Evolutionary conservation across 345 rosid species (phyloP).

Genomic region (Angophora floribunda): DNA sequence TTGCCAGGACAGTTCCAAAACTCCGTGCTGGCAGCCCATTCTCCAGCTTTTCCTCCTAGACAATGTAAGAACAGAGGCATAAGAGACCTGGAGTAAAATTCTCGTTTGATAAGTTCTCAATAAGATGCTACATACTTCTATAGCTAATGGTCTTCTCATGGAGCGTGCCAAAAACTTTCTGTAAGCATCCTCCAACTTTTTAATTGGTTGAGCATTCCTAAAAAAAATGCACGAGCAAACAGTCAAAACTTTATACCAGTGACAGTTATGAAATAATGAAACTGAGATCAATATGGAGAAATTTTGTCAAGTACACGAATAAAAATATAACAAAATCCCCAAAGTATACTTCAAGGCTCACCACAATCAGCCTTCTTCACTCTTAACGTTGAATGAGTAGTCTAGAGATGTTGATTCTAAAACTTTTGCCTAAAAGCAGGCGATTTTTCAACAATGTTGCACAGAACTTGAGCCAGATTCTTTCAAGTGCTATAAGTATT

Average conservation of each 20-base stretch:
- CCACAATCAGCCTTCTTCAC: background rate
- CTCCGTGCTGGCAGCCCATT: constrained; percentile 43
- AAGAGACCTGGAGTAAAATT: background rate
- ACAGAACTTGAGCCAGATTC: background rate
- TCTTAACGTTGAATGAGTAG: background rate
- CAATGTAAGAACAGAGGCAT: background rate
- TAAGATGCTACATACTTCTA: constrained; percentile 30
- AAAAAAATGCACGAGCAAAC: background rate
- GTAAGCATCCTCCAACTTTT: constrained; percentile 71
- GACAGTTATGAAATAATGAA: background rate
- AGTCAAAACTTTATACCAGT: background rate
- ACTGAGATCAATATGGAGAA: background rate
- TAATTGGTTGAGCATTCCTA: constrained; percentile 71
- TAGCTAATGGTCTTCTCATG: constrained; percentile 34
- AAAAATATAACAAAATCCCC: background rate
- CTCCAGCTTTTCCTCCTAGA: constrained; percentile 44
- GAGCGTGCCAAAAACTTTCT: constrained; percentile 64
- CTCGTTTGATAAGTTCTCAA: background rate
- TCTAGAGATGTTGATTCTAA: background rate
- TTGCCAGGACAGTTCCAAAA: constrained; percentile 70
- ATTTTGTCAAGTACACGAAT: background rate
- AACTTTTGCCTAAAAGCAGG: background rate
- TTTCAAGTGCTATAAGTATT: background rate
- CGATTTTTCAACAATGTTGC: background rate
- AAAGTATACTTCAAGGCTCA: background rate